Base-by-base conservation (phyloP, 495 filamentous ascomycete genomes). In the Hypoxylon intermedium region DNA sequence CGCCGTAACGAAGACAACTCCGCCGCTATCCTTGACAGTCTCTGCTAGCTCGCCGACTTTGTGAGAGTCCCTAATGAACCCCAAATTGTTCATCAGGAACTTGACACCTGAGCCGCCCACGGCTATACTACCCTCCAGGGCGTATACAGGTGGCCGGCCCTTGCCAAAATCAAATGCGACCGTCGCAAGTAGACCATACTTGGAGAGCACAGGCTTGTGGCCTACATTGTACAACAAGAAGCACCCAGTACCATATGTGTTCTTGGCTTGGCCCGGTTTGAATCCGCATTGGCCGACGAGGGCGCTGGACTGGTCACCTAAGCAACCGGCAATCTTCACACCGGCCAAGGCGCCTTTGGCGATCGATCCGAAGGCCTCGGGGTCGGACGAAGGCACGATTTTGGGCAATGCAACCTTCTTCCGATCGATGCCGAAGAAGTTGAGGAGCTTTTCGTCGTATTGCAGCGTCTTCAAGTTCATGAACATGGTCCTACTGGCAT, bases 221-320 rank as follows among this genome's bases (percentile, higher is more conserved):
- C 93, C 93, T 49, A 96, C 92, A 69, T 98, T 97, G 70, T 96
- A 97, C 2, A 98, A 82, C 50, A 98, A 80, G 79, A 98, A 98
- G 72, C 93, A 96, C 23, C 93, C 93, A 1, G 93, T 98, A 34
- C 93, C 93, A 59, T 97, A 98, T 1, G 93, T 98, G 71, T 97
- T 97, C 80, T 98, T 98, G 33, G 93, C 93, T 61, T 82, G 82
- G 43, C 93, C 93, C 1, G 92, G 88, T 9, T 79, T 86, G 74
- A 97, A 97, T 19, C 89, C 92, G 68, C 91, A 90, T 71, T 98
- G 93, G 36, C 93, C 93, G 34, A 98, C 93, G 41, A 98, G 74
- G 5, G 93, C 93, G 41, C 91, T 86, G 31, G 93, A 96, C 72
- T 98, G 93, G 72, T 98, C 93, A 50, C 93, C 93, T 21, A 98